Percentiles rank a stretch among this genome's conserved stretches.
Evolutionary conservation across 176 grass and related monocot genomes (phyloP).

Genomic region (Tillandsia leiboldiana): DNA sequence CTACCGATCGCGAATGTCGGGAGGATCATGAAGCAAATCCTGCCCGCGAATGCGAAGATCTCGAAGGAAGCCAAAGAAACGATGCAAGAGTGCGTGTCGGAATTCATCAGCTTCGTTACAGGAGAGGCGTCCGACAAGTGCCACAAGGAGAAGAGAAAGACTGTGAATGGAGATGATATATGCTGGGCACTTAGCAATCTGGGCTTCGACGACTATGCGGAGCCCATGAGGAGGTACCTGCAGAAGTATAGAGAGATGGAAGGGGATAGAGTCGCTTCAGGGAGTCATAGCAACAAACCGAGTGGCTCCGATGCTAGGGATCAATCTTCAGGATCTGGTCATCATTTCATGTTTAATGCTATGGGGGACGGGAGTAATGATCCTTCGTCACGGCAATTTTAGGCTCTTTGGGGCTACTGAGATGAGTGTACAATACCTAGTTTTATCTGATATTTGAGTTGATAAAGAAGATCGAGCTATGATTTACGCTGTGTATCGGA

Average conservation of each 20-base stretch:
- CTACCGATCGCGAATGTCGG: conserved; percentile 70
- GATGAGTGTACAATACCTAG: background rate
- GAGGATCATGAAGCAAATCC: conserved; percentile 55
- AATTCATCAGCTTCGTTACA: conserved; percentile 74
- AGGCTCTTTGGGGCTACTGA: background rate
- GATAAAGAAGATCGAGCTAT: background rate
- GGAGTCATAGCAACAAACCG: background rate
- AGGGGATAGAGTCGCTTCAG: conserved; percentile 33
- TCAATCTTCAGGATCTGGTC: background rate
- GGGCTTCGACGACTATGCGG: conserved; percentile 64
- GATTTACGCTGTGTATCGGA: background rate
- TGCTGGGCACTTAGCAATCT: conserved; percentile 53
- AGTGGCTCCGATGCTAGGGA: background rate
- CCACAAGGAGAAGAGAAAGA: conserved; percentile 56
- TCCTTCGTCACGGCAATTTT: conserved; percentile 9
- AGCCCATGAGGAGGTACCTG: conserved; percentile 64
- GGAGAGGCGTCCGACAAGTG: conserved; percentile 66
- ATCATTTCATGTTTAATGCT: conserved; percentile 1
- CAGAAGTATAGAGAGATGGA: conserved; percentile 49
- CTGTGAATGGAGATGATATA: conserved; percentile 68
- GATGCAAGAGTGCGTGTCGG: conserved; percentile 65
- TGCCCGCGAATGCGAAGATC: conserved; percentile 59
- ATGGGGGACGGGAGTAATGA: background rate
- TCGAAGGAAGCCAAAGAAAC: conserved; percentile 64
- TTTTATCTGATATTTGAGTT: background rate